These are phyloP conservation scores for Rubus parviflorus DNA, from an alignment of 306 rosid species.

Conservation along the genomic window DNA sequence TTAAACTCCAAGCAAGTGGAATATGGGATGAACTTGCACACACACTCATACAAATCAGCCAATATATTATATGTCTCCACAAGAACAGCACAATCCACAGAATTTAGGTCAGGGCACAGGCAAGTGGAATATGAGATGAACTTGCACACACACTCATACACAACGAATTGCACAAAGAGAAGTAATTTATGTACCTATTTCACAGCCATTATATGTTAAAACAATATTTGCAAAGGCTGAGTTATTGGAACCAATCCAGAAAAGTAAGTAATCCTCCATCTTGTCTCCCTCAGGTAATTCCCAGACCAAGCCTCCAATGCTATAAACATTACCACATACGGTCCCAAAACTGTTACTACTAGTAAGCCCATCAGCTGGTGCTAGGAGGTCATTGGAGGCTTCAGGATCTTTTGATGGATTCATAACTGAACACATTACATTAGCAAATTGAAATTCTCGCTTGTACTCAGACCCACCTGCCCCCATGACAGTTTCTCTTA, in stretches of 20 bases:
- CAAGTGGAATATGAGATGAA: neutral
- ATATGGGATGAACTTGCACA: neutral
- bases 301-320: conserved; percentile 82
- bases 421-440: conserved; percentile 57
- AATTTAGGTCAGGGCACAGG: neutral
- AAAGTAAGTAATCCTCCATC: conserved; percentile 69
- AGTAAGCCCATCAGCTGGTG: conserved; percentile 27
- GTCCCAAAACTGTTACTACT: conserved; percentile 30
- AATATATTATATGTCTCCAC: neutral
- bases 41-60: neutral
- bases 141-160: neutral
- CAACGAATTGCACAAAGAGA: neutral
- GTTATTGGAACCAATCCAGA: conserved; percentile 84
- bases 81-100: neutral
- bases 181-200: conserved; percentile 60
- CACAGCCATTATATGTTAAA: conserved; percentile 77
- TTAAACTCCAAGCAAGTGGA: neutral
- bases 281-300: conserved; percentile 52
- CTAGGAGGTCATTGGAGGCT: conserved; percentile 34
- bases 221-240: conserved; percentile 83
- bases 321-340: conserved; percentile 33
- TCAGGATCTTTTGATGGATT: conserved; percentile 49
- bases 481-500: conserved; percentile 48
- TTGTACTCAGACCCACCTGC: conserved; percentile 27
- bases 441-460: conserved; percentile 55